phyloP scores from a whole-genome alignment of 495 filamentous ascomycete genomes.

The Penicillium lagena region DNA sequence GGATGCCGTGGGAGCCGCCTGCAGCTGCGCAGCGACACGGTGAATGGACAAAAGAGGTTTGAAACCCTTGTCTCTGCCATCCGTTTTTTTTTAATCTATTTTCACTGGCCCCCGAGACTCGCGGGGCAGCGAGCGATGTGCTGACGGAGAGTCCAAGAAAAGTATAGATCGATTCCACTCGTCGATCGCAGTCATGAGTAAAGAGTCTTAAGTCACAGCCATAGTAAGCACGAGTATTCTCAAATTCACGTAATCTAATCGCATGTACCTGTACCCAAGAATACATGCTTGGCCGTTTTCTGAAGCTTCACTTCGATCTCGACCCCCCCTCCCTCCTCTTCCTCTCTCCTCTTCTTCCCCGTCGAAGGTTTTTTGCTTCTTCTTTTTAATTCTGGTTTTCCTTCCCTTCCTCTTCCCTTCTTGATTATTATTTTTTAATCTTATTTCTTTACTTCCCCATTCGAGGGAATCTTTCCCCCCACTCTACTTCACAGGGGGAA shows the following conservation, averaged over 20 bases:
- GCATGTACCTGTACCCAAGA: slow-evolving; percentile 1
- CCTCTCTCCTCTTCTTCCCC: slow-evolving; percentile 1
- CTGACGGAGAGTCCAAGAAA: slow-evolving; percentile 8
- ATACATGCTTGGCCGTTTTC: slow-evolving; percentile 16
- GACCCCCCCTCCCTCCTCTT: slow-evolving; percentile 5
- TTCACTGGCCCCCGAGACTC: too few species aligned
- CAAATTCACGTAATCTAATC: neutral
- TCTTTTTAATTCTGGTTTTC: slow-evolving; percentile 5
- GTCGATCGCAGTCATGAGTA: slow-evolving; percentile 17
- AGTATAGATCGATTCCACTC: slow-evolving; percentile 21
- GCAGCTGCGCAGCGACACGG: too few species aligned
- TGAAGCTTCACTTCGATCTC: slow-evolving; percentile 9
- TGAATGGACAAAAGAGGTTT: too few species aligned
- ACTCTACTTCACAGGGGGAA: neutral
- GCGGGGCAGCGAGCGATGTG: too few species aligned
- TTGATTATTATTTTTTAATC: neutral
- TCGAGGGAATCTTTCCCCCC: too few species aligned
- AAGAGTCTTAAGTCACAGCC: slow-evolving; percentile 8
- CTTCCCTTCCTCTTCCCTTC: slow-evolving; percentile 2
- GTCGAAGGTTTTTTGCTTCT: slow-evolving; percentile 3
- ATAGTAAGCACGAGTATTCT: neutral
- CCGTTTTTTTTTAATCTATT: too few species aligned
- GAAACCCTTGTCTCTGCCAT: too few species aligned
- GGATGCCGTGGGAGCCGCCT: too few species aligned
- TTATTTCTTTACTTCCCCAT: too few species aligned